A percentile compares a stretch with the other conserved stretches of the same genome.
These are phyloP conservation scores for Rubus parviflorus DNA, from an alignment of 306 rosid genomes.

Conservation along the genomic window DNA sequence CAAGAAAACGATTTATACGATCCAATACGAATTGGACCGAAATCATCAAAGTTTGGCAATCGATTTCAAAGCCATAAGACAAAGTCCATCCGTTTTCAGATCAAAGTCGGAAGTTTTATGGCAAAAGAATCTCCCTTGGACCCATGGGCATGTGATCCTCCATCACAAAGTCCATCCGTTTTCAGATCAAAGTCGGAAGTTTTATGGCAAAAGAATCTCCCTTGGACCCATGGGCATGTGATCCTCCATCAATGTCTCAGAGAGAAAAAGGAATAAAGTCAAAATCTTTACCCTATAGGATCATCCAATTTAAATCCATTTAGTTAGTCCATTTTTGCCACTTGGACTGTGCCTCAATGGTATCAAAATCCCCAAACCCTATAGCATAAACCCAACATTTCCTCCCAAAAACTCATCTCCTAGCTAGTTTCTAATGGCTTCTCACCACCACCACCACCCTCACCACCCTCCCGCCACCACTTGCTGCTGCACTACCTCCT, in stretches of 20 bases:
- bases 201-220: neutral
- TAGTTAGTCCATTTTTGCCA: neutral
- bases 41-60: too few relatives aligned
- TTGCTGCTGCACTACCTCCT: conserved; percentile 36
- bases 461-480: conserved; percentile 26
- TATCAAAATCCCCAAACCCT: neutral
- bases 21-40: too few relatives aligned
- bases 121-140: neutral
- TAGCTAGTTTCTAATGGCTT: conserved; percentile 52
- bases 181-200: neutral
- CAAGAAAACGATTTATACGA: too few relatives aligned
- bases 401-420: neutral
- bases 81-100: neutral
- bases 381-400: neutral
- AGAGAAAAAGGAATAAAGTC: neutral
- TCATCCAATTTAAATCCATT: neutral
- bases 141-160: too few relatives aligned
- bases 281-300: neutral
- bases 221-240: neutral
- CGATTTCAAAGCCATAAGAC: neutral
- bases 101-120: neutral
- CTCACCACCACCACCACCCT: conserved; percentile 32
- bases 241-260: neutral
- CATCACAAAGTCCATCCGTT: neutral
- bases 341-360: neutral